Evolutionary conservation across 2,329 filamentous ascomycete genomes (phyloP), one percentile per base, ranked within the genome.

Genomic region (Acarospora socialis): DNA sequence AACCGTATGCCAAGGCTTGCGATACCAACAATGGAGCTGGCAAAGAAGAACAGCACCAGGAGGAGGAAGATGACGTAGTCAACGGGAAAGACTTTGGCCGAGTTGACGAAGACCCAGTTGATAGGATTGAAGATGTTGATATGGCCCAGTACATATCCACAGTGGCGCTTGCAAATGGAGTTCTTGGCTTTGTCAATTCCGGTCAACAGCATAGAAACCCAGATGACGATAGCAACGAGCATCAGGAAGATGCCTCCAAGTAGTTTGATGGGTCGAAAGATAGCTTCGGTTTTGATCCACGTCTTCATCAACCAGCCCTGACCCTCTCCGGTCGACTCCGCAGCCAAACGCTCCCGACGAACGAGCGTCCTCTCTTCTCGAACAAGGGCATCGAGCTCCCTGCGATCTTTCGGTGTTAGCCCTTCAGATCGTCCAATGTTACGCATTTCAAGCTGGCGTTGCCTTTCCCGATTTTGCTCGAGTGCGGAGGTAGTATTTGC

Each of bases 121-220:
- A 94, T 65, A 1, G 90, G 90, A 53, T 98, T 90, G 63, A 94
- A 92, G 45, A 95, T 75, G 53, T 92, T 83, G 53, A 92, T 80
- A 49, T 77, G 67, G 25, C 77, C 83, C 4, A 98, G 68, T 30
- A 95, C 81, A 57, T 94, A 98, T 40, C 90, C 90, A 52, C 90
- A 98, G 46, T 73, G 76, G 37, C 75, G 65, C 54, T 90, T 87
- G 69, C 90, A 98, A 40, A 92, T 63, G 3, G 86, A 94, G 61
- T 95, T 94, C 55, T 80, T 86, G 21, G 84, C 82, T 61, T 95
- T 95, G 68, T 98, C 90, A 48, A 95, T 84, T 43, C 76, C 80
- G 0, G 87, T 95, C 51, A 95, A 80, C 44, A 95, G 69, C 83
- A 98, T 95, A 8, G 82, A 92, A 6, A 78, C 69, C 69, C 83